Evolutionary conservation across 202 grass and related monocot species (phyloP), one percentile per base, ranked within the genome.

Genomic region (Carex arenaria): DNA sequence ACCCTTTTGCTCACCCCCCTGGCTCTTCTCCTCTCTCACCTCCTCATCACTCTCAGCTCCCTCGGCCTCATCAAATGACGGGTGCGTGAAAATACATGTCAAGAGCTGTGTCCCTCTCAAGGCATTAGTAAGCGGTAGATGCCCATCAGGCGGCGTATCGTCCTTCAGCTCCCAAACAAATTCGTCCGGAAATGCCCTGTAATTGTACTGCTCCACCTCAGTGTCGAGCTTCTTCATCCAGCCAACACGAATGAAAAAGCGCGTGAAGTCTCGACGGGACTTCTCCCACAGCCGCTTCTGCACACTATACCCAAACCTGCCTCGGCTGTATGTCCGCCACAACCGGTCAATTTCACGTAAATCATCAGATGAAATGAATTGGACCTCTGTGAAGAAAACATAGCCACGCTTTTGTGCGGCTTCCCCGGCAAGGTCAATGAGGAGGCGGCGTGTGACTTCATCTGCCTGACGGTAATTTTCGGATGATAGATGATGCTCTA

Each of bases 141-240:
- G 93, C 10, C 96, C 96, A 70, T 92, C 91, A 12, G 96, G 96
- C 2, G 96, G 96, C 4, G 96, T 94, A 77, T 86, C 88, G 20
- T 92, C 96, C 11, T 83, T 89, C 36, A 96, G 90, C 85, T 99
- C 93, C 96, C 96, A 99, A 0, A 92, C 31, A 87, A 99, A 99
- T 81, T 99, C 96, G 10, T 90, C 84, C 0, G 96, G 93, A 83
- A 99, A 99, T 28, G 93, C 68, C 79, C 93, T 86, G 85, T 99
- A 99, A 64, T 93, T 93, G 88, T 89, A 87, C 54, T 99, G 96
- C 81, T 88, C 90, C 56, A 99, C 82, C 40, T 99, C 96, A 1
- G 88, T 94, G 69, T 99, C 96, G 42, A 99, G 93, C 87, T 90
- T 90, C 96, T 94, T 99, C 96, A 99, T 99, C 96, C 96, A 99